Evolutionary conservation across 1,284 basidiomycete genomes (phyloP).

Genomic region (Microbotryum violaceum): DNA sequence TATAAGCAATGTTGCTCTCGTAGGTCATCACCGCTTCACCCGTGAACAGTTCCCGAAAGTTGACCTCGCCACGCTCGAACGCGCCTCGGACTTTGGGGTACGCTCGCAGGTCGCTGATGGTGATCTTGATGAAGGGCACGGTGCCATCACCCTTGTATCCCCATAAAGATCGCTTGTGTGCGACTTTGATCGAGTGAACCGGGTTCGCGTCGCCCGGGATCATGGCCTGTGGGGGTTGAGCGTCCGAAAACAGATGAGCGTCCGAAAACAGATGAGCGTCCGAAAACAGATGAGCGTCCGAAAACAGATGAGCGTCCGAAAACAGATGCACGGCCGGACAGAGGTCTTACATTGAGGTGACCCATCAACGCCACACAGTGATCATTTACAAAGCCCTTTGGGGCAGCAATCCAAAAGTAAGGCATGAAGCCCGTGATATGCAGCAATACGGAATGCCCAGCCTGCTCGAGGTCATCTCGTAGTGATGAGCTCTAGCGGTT

Average conservation of each 20-base stretch:
- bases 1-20: conserved; percentile 85
- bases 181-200: conserved; percentile 45
- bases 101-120: conserved; percentile 59
- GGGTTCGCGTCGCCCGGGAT: conserved; percentile 11
- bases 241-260: too few species aligned
- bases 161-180: conserved; percentile 66
- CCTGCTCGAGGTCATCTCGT: conserved; percentile 44
- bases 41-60: conserved; percentile 58
- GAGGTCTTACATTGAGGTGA: conserved; percentile 64
- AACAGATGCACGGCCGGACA: too few species aligned
- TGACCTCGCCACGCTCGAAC: conserved; percentile 76
- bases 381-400: conserved; percentile 64
- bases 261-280: too few species aligned
- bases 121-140: conserved; percentile 75
- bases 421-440: conserved; percentile 73
- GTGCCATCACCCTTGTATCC: conserved; percentile 74
- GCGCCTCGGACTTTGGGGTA: conserved; percentile 85
- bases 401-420: conserved; percentile 82
- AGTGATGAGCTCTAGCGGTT: background rate
- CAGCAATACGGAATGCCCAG: conserved; percentile 77
- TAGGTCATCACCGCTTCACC: conserved; percentile 56
- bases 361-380: conserved; percentile 60
- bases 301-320: too few species aligned
- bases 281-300: too few species aligned
- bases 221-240: too few species aligned